Percentiles rank a stretch among this genome's conserved stretches.
phyloP scores from a whole-genome alignment of 768 basidiomycete genomes.

The Rhodotorula graminis region DNA sequence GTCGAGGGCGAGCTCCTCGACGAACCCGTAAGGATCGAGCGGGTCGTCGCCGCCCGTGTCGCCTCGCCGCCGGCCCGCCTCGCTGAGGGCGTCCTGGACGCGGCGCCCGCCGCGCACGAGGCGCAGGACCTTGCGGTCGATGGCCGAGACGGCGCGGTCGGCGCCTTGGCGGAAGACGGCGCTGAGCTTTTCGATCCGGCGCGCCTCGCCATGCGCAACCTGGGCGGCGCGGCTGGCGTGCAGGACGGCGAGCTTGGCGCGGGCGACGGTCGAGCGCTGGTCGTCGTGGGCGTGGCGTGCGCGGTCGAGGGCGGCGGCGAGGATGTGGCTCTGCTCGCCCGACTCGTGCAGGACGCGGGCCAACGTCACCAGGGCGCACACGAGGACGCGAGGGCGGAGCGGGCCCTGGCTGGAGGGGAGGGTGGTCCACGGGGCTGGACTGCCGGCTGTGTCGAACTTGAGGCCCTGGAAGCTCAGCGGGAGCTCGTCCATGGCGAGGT shows the following conservation, averaged over 20 bases:
- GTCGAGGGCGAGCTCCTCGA: slow-evolving; percentile 22
- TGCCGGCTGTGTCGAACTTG: slow-evolving; percentile 10
- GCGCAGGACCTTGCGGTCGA: slow-evolving; percentile 15
- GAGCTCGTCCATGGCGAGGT: neutral
- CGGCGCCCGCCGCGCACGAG: neutral
- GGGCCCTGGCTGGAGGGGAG: neutral
- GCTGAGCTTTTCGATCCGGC: slow-evolving; percentile 14
- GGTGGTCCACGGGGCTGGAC: slow-evolving; percentile 19
- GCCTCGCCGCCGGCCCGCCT: neutral
- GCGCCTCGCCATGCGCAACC: slow-evolving; percentile 23
- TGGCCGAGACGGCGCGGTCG: slow-evolving; percentile 10
- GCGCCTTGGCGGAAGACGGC: slow-evolving; percentile 18
- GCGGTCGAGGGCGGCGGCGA: neutral
- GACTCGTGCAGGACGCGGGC: slow-evolving; percentile 11
- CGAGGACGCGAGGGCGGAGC: slow-evolving; percentile 12
- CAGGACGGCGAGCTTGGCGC: slow-evolving; percentile 11
- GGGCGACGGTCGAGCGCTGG: neutral
- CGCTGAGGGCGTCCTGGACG: neutral
- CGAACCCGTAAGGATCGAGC: slow-evolving; percentile 7
- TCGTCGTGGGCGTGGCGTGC: neutral
- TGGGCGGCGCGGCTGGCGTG: slow-evolving; percentile 15
- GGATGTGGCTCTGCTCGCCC: neutral
- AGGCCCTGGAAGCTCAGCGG: slow-evolving; percentile 7
- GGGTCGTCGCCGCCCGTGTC: neutral
- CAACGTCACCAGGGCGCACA: slow-evolving; percentile 20